Conservation (phyloP, 169 alveolate species). For the Babesia bigemina region DNA sequence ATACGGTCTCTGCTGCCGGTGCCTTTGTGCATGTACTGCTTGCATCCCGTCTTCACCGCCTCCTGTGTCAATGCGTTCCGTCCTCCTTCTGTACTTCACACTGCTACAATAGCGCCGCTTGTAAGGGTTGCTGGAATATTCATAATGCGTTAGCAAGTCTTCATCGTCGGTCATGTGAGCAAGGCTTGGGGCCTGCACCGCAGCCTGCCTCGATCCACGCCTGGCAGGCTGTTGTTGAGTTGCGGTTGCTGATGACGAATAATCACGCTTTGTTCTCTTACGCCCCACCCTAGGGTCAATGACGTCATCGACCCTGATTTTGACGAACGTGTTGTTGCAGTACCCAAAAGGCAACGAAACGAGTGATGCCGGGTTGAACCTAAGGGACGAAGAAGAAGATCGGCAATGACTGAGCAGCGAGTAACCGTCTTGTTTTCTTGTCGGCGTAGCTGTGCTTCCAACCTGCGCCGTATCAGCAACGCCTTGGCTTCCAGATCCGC, state of each 20-base stretch:
- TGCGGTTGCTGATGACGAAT: not conserved
- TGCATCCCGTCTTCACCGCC: too few relatives aligned
- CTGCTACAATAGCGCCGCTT: slow-evolving; percentile 42
- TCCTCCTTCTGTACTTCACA: slow-evolving; percentile 38
- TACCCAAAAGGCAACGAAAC: slow-evolving; percentile 52
- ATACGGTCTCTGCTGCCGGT: too few relatives aligned
- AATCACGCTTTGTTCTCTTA: slow-evolving; percentile 2
- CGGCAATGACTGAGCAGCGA: slow-evolving; percentile 1
- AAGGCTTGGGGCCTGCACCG: too few relatives aligned
- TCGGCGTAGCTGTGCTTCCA: slow-evolving; percentile 10
- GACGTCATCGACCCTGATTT: slow-evolving; percentile 50
- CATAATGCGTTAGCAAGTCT: slow-evolving; percentile 31
- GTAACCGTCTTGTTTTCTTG: not conserved
- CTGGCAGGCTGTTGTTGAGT: slow-evolving; percentile 3
- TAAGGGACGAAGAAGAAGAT: slow-evolving; percentile 37
- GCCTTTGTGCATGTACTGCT: not conserved
- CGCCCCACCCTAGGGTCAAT: slow-evolving; percentile 33
- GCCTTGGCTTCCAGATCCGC: not conserved
- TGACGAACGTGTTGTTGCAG: slow-evolving; percentile 59
- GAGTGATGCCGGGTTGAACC: slow-evolving; percentile 57
- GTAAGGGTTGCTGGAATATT: slow-evolving; percentile 53
- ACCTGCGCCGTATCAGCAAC: not conserved
- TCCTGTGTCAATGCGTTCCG: too few relatives aligned
- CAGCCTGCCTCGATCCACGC: slow-evolving; percentile 2
- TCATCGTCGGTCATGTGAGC: slow-evolving; percentile 1